phyloP scores from a whole-genome alignment of 2,329 filamentous ascomycete genomes.

The Phyllosticta capitalensis region DNA sequence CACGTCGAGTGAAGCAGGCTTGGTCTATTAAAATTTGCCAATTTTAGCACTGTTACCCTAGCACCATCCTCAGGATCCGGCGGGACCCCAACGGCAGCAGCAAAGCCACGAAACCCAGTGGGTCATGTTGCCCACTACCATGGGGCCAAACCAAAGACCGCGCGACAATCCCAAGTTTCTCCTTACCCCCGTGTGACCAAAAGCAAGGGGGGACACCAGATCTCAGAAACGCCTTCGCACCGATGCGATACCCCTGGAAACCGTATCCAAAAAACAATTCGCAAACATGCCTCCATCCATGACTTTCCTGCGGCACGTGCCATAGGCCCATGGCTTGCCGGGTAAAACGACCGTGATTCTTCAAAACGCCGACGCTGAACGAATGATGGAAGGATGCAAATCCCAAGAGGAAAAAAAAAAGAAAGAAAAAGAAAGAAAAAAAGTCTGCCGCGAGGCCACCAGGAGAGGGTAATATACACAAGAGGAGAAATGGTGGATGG shows the following conservation, averaged over 20 bases:
- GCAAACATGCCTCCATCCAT: background rate
- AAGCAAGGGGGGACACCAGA: background rate
- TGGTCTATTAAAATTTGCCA: constrained; percentile 1
- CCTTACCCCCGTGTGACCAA: background rate
- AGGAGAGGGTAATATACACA: background rate
- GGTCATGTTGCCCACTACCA: background rate
- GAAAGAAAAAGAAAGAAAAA: too few species aligned
- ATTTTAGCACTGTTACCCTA: constrained; percentile 4
- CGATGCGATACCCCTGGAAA: constrained; percentile 4
- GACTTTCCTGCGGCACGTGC: background rate
- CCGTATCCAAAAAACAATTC: background rate
- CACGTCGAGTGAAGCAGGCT: background rate
- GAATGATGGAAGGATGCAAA: constrained; percentile 9
- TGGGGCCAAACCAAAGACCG: background rate
- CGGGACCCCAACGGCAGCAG: constrained; percentile 3
- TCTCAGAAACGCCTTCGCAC: constrained; percentile 7
- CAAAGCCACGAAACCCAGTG: background rate
- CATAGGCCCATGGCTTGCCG: background rate
- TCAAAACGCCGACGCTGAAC: constrained; percentile 10
- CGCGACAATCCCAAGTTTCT: background rate
- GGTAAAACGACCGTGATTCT: constrained; percentile 8
- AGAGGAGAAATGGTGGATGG: background rate
- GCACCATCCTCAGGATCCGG: constrained; percentile 3
- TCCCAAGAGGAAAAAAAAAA: too few species aligned
- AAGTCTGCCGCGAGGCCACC: background rate